Conservation (phyloP, 2,329 filamentous ascomycete species). For the Penicillium occitanis region DNA sequence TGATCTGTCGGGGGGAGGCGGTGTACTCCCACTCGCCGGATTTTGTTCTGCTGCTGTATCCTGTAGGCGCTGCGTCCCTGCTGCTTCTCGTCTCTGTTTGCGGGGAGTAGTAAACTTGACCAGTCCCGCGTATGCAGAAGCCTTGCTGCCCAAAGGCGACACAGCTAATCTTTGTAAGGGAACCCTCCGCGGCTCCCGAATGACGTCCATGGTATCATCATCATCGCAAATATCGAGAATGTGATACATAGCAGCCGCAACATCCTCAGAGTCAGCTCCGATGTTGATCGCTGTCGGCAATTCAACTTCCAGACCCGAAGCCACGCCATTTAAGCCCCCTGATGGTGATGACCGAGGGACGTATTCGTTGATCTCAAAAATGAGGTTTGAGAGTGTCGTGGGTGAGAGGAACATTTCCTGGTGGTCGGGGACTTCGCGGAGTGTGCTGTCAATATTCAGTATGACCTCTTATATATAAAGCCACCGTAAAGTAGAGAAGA, state of each 20-base stretch:
- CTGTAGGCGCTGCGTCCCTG: constrained; percentile 12
- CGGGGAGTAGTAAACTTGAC: constrained; percentile 29
- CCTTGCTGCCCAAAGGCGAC: constrained; percentile 39
- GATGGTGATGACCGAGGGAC: constrained; percentile 47
- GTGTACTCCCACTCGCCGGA: constrained; percentile 25
- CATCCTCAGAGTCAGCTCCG: constrained; percentile 62
- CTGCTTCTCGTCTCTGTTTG: constrained; percentile 21
- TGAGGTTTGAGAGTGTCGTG: constrained; percentile 79
- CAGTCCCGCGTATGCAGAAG: constrained; percentile 31
- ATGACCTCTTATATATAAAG: not conserved
- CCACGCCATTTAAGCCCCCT: constrained; percentile 28
- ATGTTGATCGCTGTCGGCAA: constrained; percentile 36
- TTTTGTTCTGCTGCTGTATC: constrained; percentile 18
- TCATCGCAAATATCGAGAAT: constrained; percentile 69
- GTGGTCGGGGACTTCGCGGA: constrained; percentile 54
- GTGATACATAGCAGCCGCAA: constrained; percentile 65
- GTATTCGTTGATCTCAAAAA: constrained; percentile 86
- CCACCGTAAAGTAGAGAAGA: not conserved
- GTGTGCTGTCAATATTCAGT: constrained; percentile 27
- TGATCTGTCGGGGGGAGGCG: constrained; percentile 26
- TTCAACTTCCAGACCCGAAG: not conserved
- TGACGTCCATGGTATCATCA: constrained; percentile 63
- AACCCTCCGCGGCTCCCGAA: constrained; percentile 62
- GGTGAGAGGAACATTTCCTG: constrained; percentile 90
- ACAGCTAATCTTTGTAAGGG: constrained; percentile 40